Evolutionary conservation across 2,329 filamentous ascomycete genomes (phyloP), one percentile per base, ranked within the genome.

Genomic region (Colletotrichum salicis): DNA sequence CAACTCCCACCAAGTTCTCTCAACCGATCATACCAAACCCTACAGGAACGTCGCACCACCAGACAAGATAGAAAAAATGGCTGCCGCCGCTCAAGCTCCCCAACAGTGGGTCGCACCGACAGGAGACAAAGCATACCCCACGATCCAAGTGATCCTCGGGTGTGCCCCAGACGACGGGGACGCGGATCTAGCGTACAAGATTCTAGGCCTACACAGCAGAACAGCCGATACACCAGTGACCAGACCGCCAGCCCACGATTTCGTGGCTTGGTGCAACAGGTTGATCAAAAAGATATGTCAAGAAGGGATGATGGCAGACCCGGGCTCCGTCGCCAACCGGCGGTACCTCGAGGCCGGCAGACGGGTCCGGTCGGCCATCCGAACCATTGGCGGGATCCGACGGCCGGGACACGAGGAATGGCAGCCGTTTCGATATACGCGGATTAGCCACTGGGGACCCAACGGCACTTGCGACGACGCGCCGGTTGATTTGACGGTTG

Each of bases 301-400:
- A 2, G 8, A 29, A 5, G 1, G 33, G 0, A 7, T 22, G 7
- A 6, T n/a, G 29, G 15, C 31, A 8, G 13, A 11, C n/a, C 8
- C 3, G 19, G 68, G 64, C 7, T 52, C 51, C 5, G 52, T 62
- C 24, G 37, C 31, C 2, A 41, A 71, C 57, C n/a, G 48, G 8
- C 64, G 68, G 13, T 45, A 62, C 41, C 24, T 71, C 57, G 64
- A 57, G 64, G 68, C 68, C 10, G 68, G 61, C 52, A 62, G 64
- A 37, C 29, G 52, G 12, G 8, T 71, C n/a, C 29, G 67, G 31
- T 68, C 64, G 22, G 68, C 68, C 6, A 68, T 71, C 0, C 51
- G 51, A 6, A 71, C 51, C 5, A 29, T 71, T 2, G 58, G 64
- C 4, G 68, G 68, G 24, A 45, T 68, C 15, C 37, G 68, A 13